phyloP scores from a whole-genome alignment of 768 basidiomycete species.

The Symmetrospora coprosmae region DNA sequence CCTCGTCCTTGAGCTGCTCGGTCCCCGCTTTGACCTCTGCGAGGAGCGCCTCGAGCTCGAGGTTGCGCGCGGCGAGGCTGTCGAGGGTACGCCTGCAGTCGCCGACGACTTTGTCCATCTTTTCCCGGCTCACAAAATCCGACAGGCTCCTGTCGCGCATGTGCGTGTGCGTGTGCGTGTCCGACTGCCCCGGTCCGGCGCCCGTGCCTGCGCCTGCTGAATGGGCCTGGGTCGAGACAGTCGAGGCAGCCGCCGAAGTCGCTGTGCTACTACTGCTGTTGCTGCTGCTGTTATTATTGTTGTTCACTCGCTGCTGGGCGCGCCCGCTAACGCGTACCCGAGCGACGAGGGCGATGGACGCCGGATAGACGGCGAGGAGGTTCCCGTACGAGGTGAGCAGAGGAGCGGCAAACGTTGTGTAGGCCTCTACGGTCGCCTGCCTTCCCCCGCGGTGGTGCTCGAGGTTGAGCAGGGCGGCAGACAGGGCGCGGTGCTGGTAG shows the following conservation, averaged over 20 bases:
- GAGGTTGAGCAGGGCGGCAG: constrained; percentile 7
- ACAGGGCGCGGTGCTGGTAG: neutral
- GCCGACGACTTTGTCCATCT: constrained; percentile 31
- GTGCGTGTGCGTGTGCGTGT: neutral
- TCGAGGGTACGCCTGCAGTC: constrained; percentile 28
- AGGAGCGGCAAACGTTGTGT: constrained; percentile 22
- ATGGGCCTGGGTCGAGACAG: neutral
- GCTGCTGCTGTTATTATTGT: too few relatives aligned
- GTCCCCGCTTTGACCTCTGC: constrained; percentile 22
- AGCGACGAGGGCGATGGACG: constrained; percentile 26
- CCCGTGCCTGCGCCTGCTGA: neutral
- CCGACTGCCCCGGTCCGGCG: neutral
- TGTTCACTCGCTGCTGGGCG: too few relatives aligned
- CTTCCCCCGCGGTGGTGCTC: constrained; percentile 25
- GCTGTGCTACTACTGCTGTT: too few relatives aligned
- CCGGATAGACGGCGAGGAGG: constrained; percentile 27
- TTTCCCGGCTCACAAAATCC: constrained; percentile 30
- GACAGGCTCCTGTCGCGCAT: constrained; percentile 4
- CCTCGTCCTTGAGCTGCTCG: constrained; percentile 25
- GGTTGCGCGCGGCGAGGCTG: constrained; percentile 22
- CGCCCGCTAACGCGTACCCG: constrained; percentile 23
- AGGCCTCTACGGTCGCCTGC: constrained; percentile 17
- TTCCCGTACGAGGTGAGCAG: constrained; percentile 20
- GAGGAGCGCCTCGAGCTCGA: constrained; percentile 20
- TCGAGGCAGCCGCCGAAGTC: too few relatives aligned